phyloP scores from a whole-genome alignment of 2,329 filamentous ascomycete species.

The Neonectria magnoliae region DNA sequence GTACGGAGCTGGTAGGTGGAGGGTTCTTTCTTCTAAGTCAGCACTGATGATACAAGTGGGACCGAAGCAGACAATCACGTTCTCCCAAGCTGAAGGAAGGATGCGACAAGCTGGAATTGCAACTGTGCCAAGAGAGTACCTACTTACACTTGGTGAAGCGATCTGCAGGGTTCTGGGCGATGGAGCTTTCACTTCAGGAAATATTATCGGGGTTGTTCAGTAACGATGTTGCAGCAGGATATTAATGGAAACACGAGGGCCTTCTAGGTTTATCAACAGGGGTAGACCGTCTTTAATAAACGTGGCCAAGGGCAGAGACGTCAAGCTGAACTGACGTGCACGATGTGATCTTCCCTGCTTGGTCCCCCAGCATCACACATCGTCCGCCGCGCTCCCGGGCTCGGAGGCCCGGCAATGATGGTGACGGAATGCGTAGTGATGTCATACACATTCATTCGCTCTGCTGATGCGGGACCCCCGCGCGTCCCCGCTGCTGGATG shows the following conservation, averaged over 20 bases:
- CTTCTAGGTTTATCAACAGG: constrained; percentile 25
- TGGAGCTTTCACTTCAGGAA: neutral
- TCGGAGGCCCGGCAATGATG: constrained; percentile 25
- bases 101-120: neutral
- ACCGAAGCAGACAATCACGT: neutral
- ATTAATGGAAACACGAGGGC: constrained; percentile 27
- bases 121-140: neutral
- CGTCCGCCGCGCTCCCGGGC: constrained; percentile 8
- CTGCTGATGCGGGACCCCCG: constrained; percentile 28
- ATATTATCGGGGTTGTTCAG: neutral
- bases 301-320: neutral
- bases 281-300: constrained; percentile 39
- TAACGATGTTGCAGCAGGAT: constrained; percentile 16
- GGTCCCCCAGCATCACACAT: constrained; percentile 8
- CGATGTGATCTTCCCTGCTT: constrained; percentile 39
- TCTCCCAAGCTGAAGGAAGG: constrained; percentile 1
- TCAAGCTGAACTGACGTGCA: constrained; percentile 37
- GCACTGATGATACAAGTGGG: constrained; percentile 13
- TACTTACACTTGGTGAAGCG: constrained; percentile 27
- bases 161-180: constrained; percentile 5
- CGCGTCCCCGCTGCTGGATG: constrained; percentile 30
- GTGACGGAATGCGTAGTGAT: constrained; percentile 49
- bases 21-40: constrained; percentile 34
- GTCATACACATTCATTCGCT: constrained; percentile 42
- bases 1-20: constrained; percentile 3